Evolutionary conservation across 805 yeast species (phyloP), one percentile per base, ranked within the genome.

Genomic region (Nakazawaea holstii): DNA sequence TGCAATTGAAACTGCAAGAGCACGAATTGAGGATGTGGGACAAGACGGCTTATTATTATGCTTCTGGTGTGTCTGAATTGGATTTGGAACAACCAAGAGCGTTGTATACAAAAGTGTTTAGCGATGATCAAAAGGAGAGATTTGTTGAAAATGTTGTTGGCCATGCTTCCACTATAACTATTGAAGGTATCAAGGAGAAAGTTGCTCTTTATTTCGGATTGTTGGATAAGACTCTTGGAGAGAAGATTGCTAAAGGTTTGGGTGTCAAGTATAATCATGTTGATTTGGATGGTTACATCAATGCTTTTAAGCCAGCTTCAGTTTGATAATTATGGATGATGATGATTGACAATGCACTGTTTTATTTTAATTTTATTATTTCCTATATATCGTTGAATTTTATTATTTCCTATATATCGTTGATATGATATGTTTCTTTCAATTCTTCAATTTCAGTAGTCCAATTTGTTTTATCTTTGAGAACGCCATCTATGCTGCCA

Each of bases 1-100:
- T 58, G 45, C 62, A 55, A 30, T 60, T 59, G 26, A 53, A 59
- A 28, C 56, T 59, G 55, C 53, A 55, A 40, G 60, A 54, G 3
- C 76, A 72, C 49, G 74, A 72, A 45, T 61, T 62, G 46, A 58
- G 60, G 35, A 57, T 69, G 39, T 65, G 71, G 62, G 59, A 59
- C 33, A 64, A 63, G 49, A 61, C 68, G 30, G 61, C 62, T 26
- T 69, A 64, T 52, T 65, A 60, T 46, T 69, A 61, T 55, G 57
- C 70, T 48, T 64, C 67, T 31, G 76, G 77, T 13, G 55, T 72
- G 20, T 57, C 67, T 29, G 75, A 71, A 42, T 55, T 69, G 24
- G 79, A 73, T 57, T 56, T 71, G 32, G 77, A 73, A 54, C 78
- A 73, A 53, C 76, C 78, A 43, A 62, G 76, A 55, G 66, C 59